These are phyloP conservation scores for Umbilicaria muhlenbergii DNA, from an alignment of 495 filamentous ascomycete species.

Conservation along the genomic window DNA sequence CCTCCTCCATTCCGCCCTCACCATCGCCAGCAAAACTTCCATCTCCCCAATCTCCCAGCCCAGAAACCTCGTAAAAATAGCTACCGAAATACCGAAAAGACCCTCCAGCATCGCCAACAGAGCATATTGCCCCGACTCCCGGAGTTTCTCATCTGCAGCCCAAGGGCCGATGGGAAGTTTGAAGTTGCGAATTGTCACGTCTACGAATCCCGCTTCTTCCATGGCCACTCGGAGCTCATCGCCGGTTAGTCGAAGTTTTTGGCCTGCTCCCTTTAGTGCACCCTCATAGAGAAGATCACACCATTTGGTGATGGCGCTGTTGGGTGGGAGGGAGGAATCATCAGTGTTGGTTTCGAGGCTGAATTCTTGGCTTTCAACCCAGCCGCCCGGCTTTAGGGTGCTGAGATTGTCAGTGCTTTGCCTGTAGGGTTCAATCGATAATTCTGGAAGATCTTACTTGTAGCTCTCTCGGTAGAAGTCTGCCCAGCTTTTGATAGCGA, in stretches of 20 bases:
- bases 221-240: conserved; percentile 21
- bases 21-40: conserved; percentile 15
- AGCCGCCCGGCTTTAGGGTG: conserved; percentile 38
- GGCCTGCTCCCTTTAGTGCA: conserved; percentile 18
- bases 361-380: conserved; percentile 48
- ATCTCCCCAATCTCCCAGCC: conserved; percentile 16
- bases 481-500: conserved; percentile 41
- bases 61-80: conserved; percentile 40
- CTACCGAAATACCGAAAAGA: conserved; percentile 37
- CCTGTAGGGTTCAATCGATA: conserved; percentile 14
- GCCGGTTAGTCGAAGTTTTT: conserved; percentile 16
- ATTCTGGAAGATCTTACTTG: conserved; percentile 21
- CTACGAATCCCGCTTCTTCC: conserved; percentile 33
- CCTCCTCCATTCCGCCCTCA: conserved; percentile 14
- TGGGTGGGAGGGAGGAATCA: conserved; percentile 15
- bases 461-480: conserved; percentile 18
- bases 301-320: conserved; percentile 16
- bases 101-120: conserved; percentile 42
- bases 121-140: conserved; percentile 43
- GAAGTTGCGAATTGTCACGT: conserved; percentile 38
- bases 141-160: conserved; percentile 43
- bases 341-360: conserved; percentile 22
- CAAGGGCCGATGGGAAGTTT: conserved; percentile 51
- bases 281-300: conserved; percentile 17
- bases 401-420: too few species aligned